Percentiles rank a stretch among this genome's conserved stretches.
Conservation (phyloP, 768 basidiomycete genomes). For the Chalciporus chontae region DNA sequence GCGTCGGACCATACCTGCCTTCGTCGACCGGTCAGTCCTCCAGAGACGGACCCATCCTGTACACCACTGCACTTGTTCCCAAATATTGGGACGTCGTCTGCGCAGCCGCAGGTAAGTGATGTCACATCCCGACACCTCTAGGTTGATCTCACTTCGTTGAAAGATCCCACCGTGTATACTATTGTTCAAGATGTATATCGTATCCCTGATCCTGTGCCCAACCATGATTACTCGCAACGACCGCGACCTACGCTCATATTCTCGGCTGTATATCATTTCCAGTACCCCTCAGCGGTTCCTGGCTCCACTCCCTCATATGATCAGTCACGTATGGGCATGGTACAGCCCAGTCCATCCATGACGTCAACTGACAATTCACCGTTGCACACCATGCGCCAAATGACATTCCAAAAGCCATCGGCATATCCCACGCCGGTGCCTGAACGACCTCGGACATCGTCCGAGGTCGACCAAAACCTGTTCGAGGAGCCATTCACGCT, state of each 20-base stretch:
- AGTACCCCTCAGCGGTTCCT: conserved; percentile 29
- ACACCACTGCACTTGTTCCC: conserved; percentile 60
- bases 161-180: conserved; percentile 65
- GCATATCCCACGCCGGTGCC: not conserved
- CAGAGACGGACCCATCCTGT: conserved; percentile 40
- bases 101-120: conserved; percentile 46
- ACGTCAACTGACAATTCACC: conserved; percentile 12
- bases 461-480: conserved; percentile 18
- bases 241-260: conserved; percentile 39
- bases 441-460: not conserved
- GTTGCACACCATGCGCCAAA: not conserved
- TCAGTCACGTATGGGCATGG: conserved; percentile 11
- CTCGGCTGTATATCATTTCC: conserved; percentile 59
- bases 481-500: conserved; percentile 30
- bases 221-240: conserved; percentile 15
- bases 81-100: conserved; percentile 62
- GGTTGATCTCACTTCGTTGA: not conserved
- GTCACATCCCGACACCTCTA: not conserved
- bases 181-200: conserved; percentile 61
- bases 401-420: conserved; percentile 8
- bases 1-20: conserved; percentile 33
- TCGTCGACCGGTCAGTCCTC: conserved; percentile 21
- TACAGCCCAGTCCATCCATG: conserved; percentile 9
- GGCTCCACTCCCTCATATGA: conserved; percentile 6
- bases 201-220: conserved; percentile 25